Percentiles rank a stretch among this genome's conserved stretches.
Evolutionary conservation across 2,329 filamentous ascomycete species (phyloP).

Genomic region (Rhexocercosporidium sp.): DNA sequence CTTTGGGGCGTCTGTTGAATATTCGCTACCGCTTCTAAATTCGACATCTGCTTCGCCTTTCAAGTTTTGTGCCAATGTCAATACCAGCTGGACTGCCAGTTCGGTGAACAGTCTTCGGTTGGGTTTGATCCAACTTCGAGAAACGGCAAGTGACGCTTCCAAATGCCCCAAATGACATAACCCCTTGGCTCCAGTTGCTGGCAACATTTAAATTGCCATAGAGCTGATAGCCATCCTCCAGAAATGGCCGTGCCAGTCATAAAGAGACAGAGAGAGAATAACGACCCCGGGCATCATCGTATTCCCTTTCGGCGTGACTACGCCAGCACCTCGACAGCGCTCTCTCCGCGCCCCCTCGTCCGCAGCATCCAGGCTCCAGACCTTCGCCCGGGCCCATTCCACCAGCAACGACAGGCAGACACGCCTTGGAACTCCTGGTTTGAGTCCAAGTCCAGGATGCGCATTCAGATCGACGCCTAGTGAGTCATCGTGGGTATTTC

Average conservation of each 20-base stretch:
- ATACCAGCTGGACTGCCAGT: not conserved
- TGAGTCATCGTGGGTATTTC: slow-evolving; percentile 30
- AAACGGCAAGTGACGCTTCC: not conserved
- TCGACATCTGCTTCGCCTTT: not conserved
- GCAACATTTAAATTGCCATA: no score
- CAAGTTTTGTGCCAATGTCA: not conserved
- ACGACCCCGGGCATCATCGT: not conserved
- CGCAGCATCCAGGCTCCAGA: not conserved
- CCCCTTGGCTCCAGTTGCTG: not conserved
- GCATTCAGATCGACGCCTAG: slow-evolving; percentile 13
- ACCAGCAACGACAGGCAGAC: slow-evolving; percentile 25
- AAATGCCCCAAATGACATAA: not conserved
- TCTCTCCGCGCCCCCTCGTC: not conserved
- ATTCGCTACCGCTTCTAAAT: slow-evolving; percentile 30
- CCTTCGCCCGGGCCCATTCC: not conserved
- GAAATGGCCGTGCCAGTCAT: slow-evolving; percentile 4
- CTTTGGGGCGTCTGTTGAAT: slow-evolving; percentile 39
- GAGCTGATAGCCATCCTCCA: not conserved
- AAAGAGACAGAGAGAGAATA: slow-evolving; percentile 19
- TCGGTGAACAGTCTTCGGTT: not conserved
- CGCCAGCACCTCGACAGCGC: not conserved
- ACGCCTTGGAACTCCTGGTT: not conserved
- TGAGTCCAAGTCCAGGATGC: not conserved
- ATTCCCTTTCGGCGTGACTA: slow-evolving; percentile 9
- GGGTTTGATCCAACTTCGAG: not conserved